Evolutionary conservation across 2,329 filamentous ascomycete species (phyloP).

Genomic region (Aspergillus ochraceus): DNA sequence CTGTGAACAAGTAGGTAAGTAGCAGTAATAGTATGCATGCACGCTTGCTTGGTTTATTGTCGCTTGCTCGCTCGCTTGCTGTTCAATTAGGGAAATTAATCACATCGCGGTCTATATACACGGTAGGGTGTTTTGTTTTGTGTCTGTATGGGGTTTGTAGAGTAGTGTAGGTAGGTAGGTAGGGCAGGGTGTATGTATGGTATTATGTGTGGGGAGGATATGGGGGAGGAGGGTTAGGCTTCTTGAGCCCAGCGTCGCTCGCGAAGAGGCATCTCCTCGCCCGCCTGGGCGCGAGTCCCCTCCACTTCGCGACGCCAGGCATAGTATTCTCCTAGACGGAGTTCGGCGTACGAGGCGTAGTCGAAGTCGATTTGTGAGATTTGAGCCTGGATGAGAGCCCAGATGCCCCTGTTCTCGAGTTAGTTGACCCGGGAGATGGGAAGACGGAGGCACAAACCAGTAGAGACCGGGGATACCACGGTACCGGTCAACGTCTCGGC

Average conservation of each 20-base stretch:
- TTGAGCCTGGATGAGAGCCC: slow-evolving; percentile 89
- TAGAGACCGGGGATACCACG: slow-evolving; percentile 87
- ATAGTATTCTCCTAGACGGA: slow-evolving; percentile 86
- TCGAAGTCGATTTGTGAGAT: slow-evolving; percentile 97
- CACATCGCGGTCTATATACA: background rate
- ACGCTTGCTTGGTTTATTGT: background rate
- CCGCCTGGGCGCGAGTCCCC: slow-evolving; percentile 57
- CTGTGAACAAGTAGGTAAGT: too few species aligned
- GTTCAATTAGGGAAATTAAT: background rate
- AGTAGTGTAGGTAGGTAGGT: background rate
- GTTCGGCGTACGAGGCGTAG: slow-evolving; percentile 87
- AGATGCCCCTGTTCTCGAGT: slow-evolving; percentile 71
- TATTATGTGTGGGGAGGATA: background rate
- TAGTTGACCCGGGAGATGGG: background rate
- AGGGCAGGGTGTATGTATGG: background rate
- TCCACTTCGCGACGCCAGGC: slow-evolving; percentile 78
- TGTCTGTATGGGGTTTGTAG: background rate
- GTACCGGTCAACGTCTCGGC: slow-evolving; percentile 80
- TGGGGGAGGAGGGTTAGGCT: slow-evolving; percentile 17
- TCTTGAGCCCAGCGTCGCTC: slow-evolving; percentile 78
- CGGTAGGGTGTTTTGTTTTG: background rate
- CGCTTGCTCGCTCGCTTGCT: background rate
- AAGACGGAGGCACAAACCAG: slow-evolving; percentile 44
- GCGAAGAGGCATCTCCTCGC: slow-evolving; percentile 66
- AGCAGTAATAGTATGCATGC: background rate